These are phyloP conservation scores for Lenzites betulinus DNA, from an alignment of 768 basidiomycete species.

Conservation along the genomic window DNA sequence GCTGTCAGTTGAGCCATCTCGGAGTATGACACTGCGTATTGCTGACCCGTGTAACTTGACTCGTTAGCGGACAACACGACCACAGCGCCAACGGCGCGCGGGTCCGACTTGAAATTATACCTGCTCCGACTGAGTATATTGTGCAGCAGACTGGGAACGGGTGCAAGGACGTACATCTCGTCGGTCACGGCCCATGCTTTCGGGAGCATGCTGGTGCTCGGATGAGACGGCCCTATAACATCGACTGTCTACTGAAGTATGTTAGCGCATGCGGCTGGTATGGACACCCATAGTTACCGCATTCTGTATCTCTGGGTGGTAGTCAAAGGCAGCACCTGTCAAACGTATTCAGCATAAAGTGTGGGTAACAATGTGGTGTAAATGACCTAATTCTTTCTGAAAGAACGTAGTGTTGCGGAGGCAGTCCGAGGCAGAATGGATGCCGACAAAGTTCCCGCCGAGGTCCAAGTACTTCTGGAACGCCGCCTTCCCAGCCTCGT, in stretches of 20 bases:
- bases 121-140: constrained; percentile 17
- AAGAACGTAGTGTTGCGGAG: constrained; percentile 44
- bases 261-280: background rate
- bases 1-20: background rate
- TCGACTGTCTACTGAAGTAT: constrained; percentile 35
- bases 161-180: constrained; percentile 36
- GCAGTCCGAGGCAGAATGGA: constrained; percentile 49
- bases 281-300: constrained; percentile 36
- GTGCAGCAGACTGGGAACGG: too few species aligned
- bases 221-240: constrained; percentile 44
- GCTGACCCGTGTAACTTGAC: constrained; percentile 42
- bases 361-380: background rate
- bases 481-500: constrained; percentile 40
- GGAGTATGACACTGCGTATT: background rate
- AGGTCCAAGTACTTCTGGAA: constrained; percentile 45
- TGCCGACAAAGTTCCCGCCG: constrained; percentile 48
- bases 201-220: constrained; percentile 43
- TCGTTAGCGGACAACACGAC: constrained; percentile 50
- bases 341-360: background rate
- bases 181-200: constrained; percentile 37
- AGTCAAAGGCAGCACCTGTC: constrained; percentile 47
- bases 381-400: constrained; percentile 41
- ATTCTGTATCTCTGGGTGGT: constrained; percentile 45
- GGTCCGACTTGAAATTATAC: constrained; percentile 52
- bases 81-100: constrained; percentile 44